Base-by-base conservation (phyloP, 768 basidiomycete genomes). In the Rhodotorula paludigena region DNA sequence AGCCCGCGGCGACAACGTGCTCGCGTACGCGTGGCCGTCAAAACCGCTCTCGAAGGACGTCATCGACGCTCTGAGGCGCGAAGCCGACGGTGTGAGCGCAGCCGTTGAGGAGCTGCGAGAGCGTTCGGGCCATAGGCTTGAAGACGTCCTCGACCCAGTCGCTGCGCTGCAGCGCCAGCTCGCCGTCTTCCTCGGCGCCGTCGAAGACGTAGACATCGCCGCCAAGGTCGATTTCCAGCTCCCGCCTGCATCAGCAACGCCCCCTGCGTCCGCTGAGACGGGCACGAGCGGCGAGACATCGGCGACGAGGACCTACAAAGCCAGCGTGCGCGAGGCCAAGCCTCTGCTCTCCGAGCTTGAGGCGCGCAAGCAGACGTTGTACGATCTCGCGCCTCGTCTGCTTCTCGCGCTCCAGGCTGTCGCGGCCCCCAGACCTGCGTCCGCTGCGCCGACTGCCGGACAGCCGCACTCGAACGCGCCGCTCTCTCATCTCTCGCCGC, bases 181-280 rank as follows among this genome's bases (percentile, higher is more conserved):
- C 39, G 83, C 85, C 4, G 77, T 81, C 5, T 84, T 89, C 64
- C 78, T 91, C 36, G 76, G 79, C 18, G 82, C 84, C 56, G 81
- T 87, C 44, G 83, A 84, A 32, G 85, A 89, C 69, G 82, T 92
- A 67, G 86, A 92, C 77, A 78, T 93, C 60, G 89, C 89, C 28
- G 84, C 85, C 38, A 85, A 87, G 76, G 85, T 93, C 67, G 92
- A 92, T 76, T 84, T 92, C 64, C 65, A 66, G 47, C 45, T 47
- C 1, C 52, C 57, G 11, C 57, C 35, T 21, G 49, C 5, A 8
- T 39, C 53, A 28, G 66, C 61, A 7, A n/a, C 33, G 21, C 42
- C 59, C 10, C 58, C 69, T 21, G 33, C 28, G 9, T 58, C 66
- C 14, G 56, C 54, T 3, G 39, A 35, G 5, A 55, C 35, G 10